Conservation (phyloP, 78 protist species). For the Blattamonas nauphoetae region DNA sequence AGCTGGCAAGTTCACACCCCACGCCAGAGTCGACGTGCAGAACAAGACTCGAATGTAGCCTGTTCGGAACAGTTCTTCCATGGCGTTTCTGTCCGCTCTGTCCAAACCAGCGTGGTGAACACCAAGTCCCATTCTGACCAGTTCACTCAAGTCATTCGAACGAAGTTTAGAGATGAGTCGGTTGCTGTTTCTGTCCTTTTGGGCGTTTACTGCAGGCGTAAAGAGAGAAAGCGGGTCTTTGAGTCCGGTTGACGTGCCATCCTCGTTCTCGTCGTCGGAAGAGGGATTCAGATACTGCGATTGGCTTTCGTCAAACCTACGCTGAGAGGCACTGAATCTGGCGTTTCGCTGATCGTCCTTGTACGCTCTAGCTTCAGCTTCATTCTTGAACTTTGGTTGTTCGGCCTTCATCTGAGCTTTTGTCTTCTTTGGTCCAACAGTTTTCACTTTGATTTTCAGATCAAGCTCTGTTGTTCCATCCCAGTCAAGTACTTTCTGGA, state of each 20-base stretch:
- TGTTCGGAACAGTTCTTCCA: conserved; percentile 70
- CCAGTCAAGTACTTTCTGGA: neutral
- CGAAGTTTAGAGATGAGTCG: neutral
- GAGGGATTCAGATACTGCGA: no score
- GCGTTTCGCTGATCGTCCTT: neutral
- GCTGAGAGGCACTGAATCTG: neutral
- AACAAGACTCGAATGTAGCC: conserved; percentile 59
- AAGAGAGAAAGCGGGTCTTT: neutral
- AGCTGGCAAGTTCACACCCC: conserved; percentile 98
- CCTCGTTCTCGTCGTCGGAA: no score
- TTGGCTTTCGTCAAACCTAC: no score
- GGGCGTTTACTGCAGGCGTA: neutral
- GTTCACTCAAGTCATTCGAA: neutral
- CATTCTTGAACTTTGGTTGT: neutral
- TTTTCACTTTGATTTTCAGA: no score
- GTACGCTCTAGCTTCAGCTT: neutral
- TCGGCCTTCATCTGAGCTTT: neutral
- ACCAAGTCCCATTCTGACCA: conserved; percentile 53
- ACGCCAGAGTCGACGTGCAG: conserved; percentile 94
- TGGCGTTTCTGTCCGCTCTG: conserved; percentile 74
- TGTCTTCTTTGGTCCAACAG: neutral
- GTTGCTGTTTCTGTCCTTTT: neutral
- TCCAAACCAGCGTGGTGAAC: conserved; percentile 91
- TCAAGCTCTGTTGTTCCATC: no score
- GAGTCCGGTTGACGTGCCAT: no score